Percentiles rank a stretch among this genome's conserved stretches.
Conservation (phyloP, 1,284 basidiomycete genomes). For the Apiotrichum veenhuisii region DNA sequence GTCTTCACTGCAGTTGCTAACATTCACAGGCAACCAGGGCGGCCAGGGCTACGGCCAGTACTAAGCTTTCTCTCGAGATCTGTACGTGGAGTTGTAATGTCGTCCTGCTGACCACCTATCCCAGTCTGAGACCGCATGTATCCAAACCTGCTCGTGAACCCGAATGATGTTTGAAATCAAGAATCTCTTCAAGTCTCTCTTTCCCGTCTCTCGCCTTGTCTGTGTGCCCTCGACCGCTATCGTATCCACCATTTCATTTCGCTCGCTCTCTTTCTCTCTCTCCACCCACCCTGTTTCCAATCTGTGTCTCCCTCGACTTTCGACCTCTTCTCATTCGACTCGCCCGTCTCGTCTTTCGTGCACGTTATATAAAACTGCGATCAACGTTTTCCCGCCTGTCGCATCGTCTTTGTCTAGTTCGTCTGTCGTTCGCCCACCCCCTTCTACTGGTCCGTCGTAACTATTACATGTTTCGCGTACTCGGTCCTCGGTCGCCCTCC, state of each 20-base stretch:
- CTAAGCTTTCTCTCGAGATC: conserved; percentile 19
- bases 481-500: background rate
- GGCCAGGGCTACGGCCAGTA: conserved; percentile 39
- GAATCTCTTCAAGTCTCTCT: conserved; percentile 4
- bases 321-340: conserved; percentile 5
- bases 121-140: conserved; percentile 9
- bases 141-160: conserved; percentile 7
- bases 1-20: conserved; percentile 1
- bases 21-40: conserved; percentile 21
- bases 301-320: conserved; percentile 5
- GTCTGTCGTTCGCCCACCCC: background rate
- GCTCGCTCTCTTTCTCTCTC: background rate
- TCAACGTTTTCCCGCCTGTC: conserved; percentile 1
- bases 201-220: conserved; percentile 1
- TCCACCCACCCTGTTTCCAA: conserved; percentile 6
- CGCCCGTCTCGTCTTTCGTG: background rate
- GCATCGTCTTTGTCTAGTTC: conserved; percentile 3
- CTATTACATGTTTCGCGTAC: too few relatives aligned
- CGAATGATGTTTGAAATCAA: conserved; percentile 1
- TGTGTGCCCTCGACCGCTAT: conserved; percentile 6
- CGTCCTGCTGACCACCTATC: background rate
- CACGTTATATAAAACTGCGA: background rate
- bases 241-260: conserved; percentile 1
- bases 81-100: background rate
- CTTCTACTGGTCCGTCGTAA: background rate